Base-by-base conservation (phyloP, 1,139 yeast genomes). In the Eremothecium gossypii region DNA sequence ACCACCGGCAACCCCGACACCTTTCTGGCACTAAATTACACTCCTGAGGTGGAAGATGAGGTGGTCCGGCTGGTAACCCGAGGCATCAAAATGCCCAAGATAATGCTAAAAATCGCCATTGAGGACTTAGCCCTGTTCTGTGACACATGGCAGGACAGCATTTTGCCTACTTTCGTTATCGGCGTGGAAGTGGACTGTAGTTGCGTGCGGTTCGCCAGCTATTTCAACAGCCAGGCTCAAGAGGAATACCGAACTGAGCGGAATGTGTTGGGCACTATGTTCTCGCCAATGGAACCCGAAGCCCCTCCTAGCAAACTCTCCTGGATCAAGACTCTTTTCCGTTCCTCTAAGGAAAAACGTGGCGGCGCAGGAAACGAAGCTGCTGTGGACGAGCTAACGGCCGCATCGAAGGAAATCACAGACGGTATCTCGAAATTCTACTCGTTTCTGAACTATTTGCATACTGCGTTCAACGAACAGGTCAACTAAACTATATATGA, bases 1-100 rank as follows among this genome's bases (percentile, higher is more conserved):
- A 36, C 43, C 7, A 31, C 43, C n/a, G 43, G 43, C 14, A 41
- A 41, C 20, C 20, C 14, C 3, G 43, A 41, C 20, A 17, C 14
- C 5, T 14, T 41, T 8, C 12, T 41, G 8, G 9, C 11, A 5
- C 14, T 35, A 12, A 27, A 30, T 23, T 31, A 29, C 9, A 7
- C 27, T 11, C 9, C 37, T 23, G 29, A 20, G 27, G 29, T 34
- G 3, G 37, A 34, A 34, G 37, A 34, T 23, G 37, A 34, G 37
- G 12, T 34, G 5, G 12, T 34, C 17, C 6, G n/a, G 29, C 20
- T 34, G 29, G n/a, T 34, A 6, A 23, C 37, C 5, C 6, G 37
- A 17, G 29, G 37, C 9, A 34, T 34, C n/a, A 34, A 14, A 5
- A 14, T 34, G n/a, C 37, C 37, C 9, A 34, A 34, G 14, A 34